phyloP scores from a whole-genome alignment of 371 early-diverging fungal species.

The Gilbertella persicaria region DNA sequence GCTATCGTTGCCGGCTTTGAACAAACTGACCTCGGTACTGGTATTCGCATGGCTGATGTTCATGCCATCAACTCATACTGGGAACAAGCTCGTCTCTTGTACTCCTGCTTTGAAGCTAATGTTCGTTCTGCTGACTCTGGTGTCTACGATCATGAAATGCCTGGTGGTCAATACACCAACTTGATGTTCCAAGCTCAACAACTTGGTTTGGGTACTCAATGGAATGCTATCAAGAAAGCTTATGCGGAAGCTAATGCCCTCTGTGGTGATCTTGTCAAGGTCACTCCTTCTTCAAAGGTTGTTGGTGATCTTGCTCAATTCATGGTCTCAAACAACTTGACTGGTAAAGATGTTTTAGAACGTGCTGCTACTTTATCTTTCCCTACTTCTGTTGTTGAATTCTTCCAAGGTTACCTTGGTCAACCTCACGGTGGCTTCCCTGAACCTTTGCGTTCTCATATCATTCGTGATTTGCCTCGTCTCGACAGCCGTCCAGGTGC shows the following conservation, averaged over 20 bases:
- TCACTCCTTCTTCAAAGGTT: conserved; percentile 96
- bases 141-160: conserved; percentile 96
- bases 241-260: conserved; percentile 89
- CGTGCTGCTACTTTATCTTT: conserved; percentile 80
- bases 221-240: conserved; percentile 92
- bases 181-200: conserved; percentile 94
- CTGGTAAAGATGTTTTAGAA: conserved; percentile 73
- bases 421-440: conserved; percentile 95
- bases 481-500: conserved; percentile 90
- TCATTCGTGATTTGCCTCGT: conserved; percentile 74
- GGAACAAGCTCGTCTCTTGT: conserved; percentile 92
- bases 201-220: conserved; percentile 88
- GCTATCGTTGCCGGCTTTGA: conserved; percentile 87
- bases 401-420: conserved; percentile 94
- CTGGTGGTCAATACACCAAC: conserved; percentile 97
- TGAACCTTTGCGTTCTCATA: conserved; percentile 82
- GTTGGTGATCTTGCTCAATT: conserved; percentile 97
- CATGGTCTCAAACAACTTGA: conserved; percentile 88
- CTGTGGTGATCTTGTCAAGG: conserved; percentile 96
- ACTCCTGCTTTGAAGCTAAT: conserved; percentile 93
- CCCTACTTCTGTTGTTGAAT: conserved; percentile 93
- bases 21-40: conserved; percentile 76
- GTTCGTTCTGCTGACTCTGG: conserved; percentile 86
- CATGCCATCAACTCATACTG: conserved; percentile 90
- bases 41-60: conserved; percentile 77